Evolutionary conservation across 2,329 filamentous ascomycete genomes (phyloP).

Genomic region (Zymoseptoria ardabiliae): DNA sequence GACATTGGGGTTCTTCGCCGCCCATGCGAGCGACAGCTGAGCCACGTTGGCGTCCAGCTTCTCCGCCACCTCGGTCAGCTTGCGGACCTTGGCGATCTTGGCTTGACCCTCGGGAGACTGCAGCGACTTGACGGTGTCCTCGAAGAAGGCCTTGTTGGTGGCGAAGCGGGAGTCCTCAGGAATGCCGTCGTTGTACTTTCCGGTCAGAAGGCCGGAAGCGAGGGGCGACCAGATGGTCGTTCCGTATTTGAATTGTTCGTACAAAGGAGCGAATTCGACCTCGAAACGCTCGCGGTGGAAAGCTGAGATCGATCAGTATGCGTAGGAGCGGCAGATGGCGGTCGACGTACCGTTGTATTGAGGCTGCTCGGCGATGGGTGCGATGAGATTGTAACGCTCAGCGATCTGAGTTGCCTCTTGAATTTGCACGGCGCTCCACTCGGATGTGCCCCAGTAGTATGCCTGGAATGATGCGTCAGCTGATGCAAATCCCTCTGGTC

Average conservation of each 20-base stretch:
- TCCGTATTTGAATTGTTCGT: slow-evolving; percentile 50
- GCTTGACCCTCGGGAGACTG: slow-evolving; percentile 44
- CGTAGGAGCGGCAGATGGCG: neutral
- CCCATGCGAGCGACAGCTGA: slow-evolving; percentile 53
- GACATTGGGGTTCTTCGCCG: slow-evolving; percentile 52
- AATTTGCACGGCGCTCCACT: slow-evolving; percentile 55
- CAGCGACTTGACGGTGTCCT: slow-evolving; percentile 47
- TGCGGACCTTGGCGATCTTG: slow-evolving; percentile 53
- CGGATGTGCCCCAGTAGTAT: slow-evolving; percentile 58
- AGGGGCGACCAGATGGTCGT: slow-evolving; percentile 52
- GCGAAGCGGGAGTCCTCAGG: slow-evolving; percentile 55
- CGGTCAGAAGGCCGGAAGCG: slow-evolving; percentile 51
- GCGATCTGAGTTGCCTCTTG: slow-evolving; percentile 50
- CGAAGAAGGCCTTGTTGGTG: slow-evolving; percentile 51
- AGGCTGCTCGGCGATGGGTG: slow-evolving; percentile 47
- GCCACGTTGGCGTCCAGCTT: slow-evolving; percentile 41
- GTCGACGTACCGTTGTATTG: slow-evolving; percentile 46
- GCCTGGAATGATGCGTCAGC: slow-evolving; percentile 26
- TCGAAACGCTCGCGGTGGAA: slow-evolving; percentile 56
- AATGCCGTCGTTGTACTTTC: slow-evolving; percentile 59
- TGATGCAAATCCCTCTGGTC: neutral
- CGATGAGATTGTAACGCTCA: slow-evolving; percentile 53
- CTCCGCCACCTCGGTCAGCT: slow-evolving; percentile 45
- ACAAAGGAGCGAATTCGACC: slow-evolving; percentile 53
- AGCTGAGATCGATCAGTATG: slow-evolving; percentile 15